A percentile compares a stretch with the other conserved stretches of the same genome.
Conservation (phyloP, 257 asterid species). For the Hygrophila difformis region DNA sequence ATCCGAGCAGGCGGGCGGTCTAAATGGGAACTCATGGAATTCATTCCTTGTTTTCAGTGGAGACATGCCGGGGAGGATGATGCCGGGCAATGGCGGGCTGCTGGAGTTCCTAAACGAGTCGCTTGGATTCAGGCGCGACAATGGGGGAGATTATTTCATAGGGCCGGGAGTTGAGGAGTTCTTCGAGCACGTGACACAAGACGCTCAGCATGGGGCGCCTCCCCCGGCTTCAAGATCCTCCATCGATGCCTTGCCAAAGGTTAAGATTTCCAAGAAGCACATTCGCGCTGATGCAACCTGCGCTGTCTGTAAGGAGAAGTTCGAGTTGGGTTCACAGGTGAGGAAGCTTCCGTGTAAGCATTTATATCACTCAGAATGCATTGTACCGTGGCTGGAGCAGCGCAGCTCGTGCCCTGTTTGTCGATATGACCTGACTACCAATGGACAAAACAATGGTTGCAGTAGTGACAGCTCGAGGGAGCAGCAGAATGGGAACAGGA, state of each 20-base stretch:
- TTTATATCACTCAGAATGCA: constrained; percentile 73
- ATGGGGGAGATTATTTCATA: constrained; percentile 72
- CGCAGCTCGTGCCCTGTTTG: constrained; percentile 84
- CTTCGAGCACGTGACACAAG: constrained; percentile 43
- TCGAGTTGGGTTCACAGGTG: constrained; percentile 61
- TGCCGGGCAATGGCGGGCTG: constrained; percentile 64
- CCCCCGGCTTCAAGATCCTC: constrained; percentile 73
- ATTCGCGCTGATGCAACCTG: constrained; percentile 68
- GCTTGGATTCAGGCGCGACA: constrained; percentile 70
- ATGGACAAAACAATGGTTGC: constrained; percentile 8
- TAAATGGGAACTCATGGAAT: constrained; percentile 44
- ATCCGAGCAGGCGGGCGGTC: constrained; percentile 14
- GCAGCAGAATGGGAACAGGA: constrained; percentile 36
- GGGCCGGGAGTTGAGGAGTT: constrained; percentile 92
- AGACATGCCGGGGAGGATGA: constrained; percentile 58
- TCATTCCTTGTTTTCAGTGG: constrained; percentile 80
- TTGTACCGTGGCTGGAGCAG: constrained; percentile 83
- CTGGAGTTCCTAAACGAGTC: constrained; percentile 70
- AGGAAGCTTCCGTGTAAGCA: constrained; percentile 74
- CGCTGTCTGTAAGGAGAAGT: constrained; percentile 78
- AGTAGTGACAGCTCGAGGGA: constrained; percentile 20
- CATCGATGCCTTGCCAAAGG: constrained; percentile 56
- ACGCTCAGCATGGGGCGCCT: constrained; percentile 41
- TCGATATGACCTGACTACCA: constrained; percentile 41
- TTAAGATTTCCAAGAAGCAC: constrained; percentile 71